Evolutionary conservation across 164 flowering plant genomes (phyloP).

Genomic region (Paratinospora sagittata): DNA sequence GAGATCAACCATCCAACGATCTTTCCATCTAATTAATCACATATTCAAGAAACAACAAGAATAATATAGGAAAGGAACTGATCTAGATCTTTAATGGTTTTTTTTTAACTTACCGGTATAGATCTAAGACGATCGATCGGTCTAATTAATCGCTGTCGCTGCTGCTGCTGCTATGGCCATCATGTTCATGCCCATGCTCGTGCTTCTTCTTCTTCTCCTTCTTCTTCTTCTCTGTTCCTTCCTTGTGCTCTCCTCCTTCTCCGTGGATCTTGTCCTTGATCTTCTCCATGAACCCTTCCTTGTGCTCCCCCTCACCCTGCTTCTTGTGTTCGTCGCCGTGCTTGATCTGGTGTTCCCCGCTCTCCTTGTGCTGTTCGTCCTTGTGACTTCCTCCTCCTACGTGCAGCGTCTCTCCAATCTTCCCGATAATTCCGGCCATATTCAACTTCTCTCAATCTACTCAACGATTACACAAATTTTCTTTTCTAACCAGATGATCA

Average conservation of each 20-base stretch:
- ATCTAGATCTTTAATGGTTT: no score
- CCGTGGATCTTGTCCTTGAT: conserved; percentile 60
- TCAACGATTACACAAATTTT: neutral
- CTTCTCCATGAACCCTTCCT: conserved; percentile 43
- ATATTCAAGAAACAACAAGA: no score
- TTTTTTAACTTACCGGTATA: neutral
- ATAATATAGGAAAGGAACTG: no score
- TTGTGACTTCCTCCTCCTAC: conserved; percentile 46
- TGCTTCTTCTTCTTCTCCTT: conserved; percentile 37
- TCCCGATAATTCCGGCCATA: conserved; percentile 54
- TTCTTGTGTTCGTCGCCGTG: conserved; percentile 1
- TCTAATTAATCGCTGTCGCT: conserved; percentile 48
- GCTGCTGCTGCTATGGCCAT: conserved; percentile 29
- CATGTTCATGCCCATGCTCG: conserved; percentile 17
- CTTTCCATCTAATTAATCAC: no score
- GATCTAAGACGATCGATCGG: conserved; percentile 5
- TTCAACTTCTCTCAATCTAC: conserved; percentile 1
- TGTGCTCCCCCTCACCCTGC: conserved; percentile 15
- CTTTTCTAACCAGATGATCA: no score
- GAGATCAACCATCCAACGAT: no score
- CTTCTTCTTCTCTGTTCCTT: conserved; percentile 10
- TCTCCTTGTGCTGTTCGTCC: conserved; percentile 15
- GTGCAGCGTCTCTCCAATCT: conserved; percentile 52
- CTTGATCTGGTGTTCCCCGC: neutral
- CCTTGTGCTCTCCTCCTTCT: conserved; percentile 14